These are phyloP conservation scores for Leishmania martiniquensis DNA, from an alignment of 208 protist genomes.

Conservation along the genomic window DNA sequence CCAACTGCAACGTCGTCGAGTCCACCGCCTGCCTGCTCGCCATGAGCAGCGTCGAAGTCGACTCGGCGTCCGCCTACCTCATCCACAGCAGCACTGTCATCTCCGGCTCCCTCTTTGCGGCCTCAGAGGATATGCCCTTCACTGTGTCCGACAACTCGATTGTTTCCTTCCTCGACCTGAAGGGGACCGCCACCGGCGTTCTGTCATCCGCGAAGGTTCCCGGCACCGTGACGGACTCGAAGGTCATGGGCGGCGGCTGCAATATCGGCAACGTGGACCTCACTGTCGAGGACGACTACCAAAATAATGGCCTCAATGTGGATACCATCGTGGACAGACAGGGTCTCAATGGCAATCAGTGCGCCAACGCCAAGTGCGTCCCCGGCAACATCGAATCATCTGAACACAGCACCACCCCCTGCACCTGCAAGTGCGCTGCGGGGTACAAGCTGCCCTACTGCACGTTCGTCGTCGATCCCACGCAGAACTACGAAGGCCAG, in stretches of 20 bases:
- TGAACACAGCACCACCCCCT: neutral
- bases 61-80: conserved; percentile 14
- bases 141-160: conserved; percentile 1
- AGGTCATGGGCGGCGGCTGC: conserved; percentile 1
- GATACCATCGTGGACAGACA: conserved; percentile 2
- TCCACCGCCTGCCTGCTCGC: conserved; percentile 3
- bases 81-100: conserved; percentile 4
- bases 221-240: neutral
- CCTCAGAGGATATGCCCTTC: conserved; percentile 5
- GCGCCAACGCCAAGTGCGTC: conserved; percentile 18
- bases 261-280: neutral
- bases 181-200: neutral
- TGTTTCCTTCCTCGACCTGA: conserved; percentile 11
- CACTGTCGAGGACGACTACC: neutral
- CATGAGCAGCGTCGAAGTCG: conserved; percentile 9
- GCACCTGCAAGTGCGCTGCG: conserved; percentile 16
- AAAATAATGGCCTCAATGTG: neutral
- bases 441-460: conserved; percentile 2
- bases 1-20: neutral
- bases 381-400: conserved; percentile 6
- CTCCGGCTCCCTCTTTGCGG: conserved; percentile 8
- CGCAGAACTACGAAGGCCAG: conserved; percentile 5
- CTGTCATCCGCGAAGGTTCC: neutral
- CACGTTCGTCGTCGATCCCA: conserved; percentile 6
- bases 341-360: conserved; percentile 1